A percentile compares a stretch with the other conserved stretches of the same genome.
These are phyloP conservation scores for Colletotrichum sp. DNA, from an alignment of 2,329 filamentous ascomycete species.

Conservation along the genomic window DNA sequence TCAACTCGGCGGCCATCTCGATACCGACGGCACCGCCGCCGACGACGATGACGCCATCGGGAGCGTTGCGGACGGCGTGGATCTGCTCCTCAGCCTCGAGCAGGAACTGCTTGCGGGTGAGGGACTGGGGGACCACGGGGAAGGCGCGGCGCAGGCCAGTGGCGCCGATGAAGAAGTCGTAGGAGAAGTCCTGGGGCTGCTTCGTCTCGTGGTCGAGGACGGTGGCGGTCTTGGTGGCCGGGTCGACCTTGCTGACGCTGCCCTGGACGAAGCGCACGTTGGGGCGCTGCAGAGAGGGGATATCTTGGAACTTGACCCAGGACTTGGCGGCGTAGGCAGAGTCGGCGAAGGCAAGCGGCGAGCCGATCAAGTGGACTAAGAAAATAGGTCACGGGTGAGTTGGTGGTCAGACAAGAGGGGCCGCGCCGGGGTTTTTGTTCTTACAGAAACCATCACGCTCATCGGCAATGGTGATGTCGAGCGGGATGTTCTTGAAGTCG, in stretches of 20 bases:
- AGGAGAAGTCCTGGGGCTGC: conserved; percentile 48
- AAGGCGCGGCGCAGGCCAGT: conserved; percentile 73
- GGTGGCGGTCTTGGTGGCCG: conserved; percentile 61
- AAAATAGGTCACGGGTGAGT: not conserved
- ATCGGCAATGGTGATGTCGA: conserved; percentile 77
- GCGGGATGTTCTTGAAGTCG: conserved; percentile 51
- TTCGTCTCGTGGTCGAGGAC: conserved; percentile 55
- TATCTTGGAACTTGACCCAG: conserved; percentile 73
- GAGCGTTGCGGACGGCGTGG: conserved; percentile 53
- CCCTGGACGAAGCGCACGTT: conserved; percentile 71
- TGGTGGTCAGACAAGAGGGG: not conserved
- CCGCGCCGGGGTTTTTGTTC: conserved; percentile 30
- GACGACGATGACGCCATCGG: conserved; percentile 71
- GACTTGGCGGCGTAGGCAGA: conserved; percentile 67
- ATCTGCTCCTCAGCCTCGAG: conserved; percentile 67
- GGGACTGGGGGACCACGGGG: conserved; percentile 74
- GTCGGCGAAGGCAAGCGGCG: conserved; percentile 73
- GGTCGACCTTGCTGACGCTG: conserved; percentile 65
- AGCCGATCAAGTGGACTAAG: conserved; percentile 76
- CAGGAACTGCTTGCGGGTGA: conserved; percentile 67
- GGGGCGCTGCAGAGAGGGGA: conserved; percentile 68
- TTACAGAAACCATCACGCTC: conserved; percentile 85
- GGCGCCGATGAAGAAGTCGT: conserved; percentile 79
- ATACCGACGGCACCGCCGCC: conserved; percentile 81
- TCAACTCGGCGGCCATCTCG: conserved; percentile 82